Evolutionary conservation across 306 rosid species (phyloP), one percentile per base, ranked within the genome.

Genomic region (Nissolia schottii): DNA sequence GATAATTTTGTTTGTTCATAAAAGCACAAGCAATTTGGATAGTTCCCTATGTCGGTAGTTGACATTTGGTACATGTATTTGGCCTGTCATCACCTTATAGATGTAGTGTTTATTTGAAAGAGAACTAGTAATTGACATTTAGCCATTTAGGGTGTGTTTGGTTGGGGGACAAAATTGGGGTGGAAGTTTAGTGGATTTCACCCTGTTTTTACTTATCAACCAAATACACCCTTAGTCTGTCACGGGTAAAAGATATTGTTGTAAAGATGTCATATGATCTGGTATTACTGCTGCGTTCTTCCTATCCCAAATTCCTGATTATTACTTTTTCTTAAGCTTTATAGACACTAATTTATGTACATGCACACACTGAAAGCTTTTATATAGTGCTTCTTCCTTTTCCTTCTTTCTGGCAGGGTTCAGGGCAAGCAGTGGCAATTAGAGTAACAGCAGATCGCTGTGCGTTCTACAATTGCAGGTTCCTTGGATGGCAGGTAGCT

Each of bases 401-500:
- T 56, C 19, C 51, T 69, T 71, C 73, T 60, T 43, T 64, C 65
- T 58, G 75, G 64, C 81, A 94, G 98, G 98, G 98, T 73, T 94
- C 97, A 7, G 96, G 96, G 41, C 98, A 94, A 85, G 98, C 98
- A 22, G 97, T 94, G 76, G 98, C 98, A 60, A 82, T 94, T 70
- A 89, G 98, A 86, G 98, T 94, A 34, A 94, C 98, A 23, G 95
- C 97, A 45, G 98, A 94, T 83, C 87, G 98, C 64, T 91, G 97
- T 72, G 95, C 97, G 77, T 94, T 94, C 84, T 94, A 94, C 80
- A 94, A 91, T 79, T 94, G 98, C 86, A 89, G 94, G 70, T 94
- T 94, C 86, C 96, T 91, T 34, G 98, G 98, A 62, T 94, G 98
- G 98, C 98, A 94, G 98, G 98, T 91, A 88, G 43, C 23, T 62